Evolutionary conservation across 306 rosid genomes (phyloP), one percentile per base, ranked within the genome.

Genomic region (Alnus rubra): DNA sequence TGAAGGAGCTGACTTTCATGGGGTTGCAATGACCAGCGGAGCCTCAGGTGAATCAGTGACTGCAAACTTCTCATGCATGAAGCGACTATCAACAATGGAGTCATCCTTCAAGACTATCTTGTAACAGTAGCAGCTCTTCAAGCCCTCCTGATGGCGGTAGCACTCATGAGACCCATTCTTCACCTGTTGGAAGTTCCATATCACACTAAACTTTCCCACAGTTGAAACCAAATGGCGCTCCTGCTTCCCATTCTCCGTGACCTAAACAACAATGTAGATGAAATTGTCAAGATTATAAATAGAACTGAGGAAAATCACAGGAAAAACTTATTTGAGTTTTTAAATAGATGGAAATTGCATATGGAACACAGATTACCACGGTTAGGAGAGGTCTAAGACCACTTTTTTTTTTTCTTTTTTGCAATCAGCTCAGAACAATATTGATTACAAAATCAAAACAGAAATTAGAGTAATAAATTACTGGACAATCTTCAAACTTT

Each of bases 111-210:
- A 91, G 85, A 96, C 96, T 50, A 96, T 93, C 93, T 92, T 93
- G 83, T 96, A 93, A 87, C 99, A 96, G 78, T 91, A 96, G 86
- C 99, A 96, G 85, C 98, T 96, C 93, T 93, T 93, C 49, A 93
- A 86, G 73, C 99, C 98, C 79, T 91, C 93, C 82, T 91, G 99
- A 78, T 90, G 81, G 42, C 75, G 92, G 86, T 95, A 93, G 86
- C 99, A 95, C 78, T 91, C 97, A 16, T 95, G 99, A 18, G 98
- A 83, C 52, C 99, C 87, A 37, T 95, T 86, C 87, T 95, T 93
- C 82, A 95, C 94, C 79, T 91, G 99, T 63, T 91, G 97, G 91
- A 96, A 93, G 85, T 96, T 93, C 98, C 99, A 96, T 58, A 96
- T 92, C 85, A 93, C 99, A 19, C 99, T 96, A 74, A 96, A 96